A percentile compares a stretch with the other conserved stretches of the same genome.
Conservation (phyloP, 441 rosid genomes). For the Mallotus repandus region DNA sequence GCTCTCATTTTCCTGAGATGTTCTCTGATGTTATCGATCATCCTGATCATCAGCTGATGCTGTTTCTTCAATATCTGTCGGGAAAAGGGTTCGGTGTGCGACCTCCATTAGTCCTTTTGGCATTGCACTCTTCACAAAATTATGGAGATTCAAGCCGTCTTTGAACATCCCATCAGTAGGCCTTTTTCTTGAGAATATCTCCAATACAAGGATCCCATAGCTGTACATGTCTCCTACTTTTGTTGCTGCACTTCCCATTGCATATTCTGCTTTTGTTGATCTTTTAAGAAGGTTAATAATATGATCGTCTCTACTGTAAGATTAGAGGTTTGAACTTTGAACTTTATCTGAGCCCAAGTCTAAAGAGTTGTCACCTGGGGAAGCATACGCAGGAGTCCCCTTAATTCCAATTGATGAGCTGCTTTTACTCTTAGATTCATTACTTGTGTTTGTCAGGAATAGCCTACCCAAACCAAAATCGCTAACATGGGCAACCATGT, state of each 20-base stretch:
- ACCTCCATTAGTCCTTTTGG: neutral
- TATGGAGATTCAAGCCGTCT: neutral
- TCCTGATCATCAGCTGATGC: neutral
- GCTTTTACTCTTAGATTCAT: neutral
- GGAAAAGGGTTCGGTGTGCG: neutral
- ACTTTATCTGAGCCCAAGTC: too few species aligned
- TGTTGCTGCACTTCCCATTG: neutral
- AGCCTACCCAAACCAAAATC: slow-evolving; percentile 7
- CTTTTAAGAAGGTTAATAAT: neutral
- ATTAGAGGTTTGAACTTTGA: too few species aligned
- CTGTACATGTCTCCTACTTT: neutral
- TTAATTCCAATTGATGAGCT: neutral
- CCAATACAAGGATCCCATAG: neutral
- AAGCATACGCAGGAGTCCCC: neutral
- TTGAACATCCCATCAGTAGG: neutral
- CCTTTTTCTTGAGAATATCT: neutral
- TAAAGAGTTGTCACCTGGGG: slow-evolving; percentile 10
- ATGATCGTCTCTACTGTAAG: too few species aligned
- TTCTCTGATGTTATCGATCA: neutral
- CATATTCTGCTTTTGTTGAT: slow-evolving; percentile 5
- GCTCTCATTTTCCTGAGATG: neutral
- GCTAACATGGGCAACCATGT: neutral
- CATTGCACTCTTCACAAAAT: neutral
- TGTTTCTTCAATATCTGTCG: neutral
- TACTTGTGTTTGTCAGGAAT: too few species aligned